Evolutionary conservation across 2,329 filamentous ascomycete genomes (phyloP), one percentile per base, ranked within the genome.

Genomic region (Monilinia fructigena): DNA sequence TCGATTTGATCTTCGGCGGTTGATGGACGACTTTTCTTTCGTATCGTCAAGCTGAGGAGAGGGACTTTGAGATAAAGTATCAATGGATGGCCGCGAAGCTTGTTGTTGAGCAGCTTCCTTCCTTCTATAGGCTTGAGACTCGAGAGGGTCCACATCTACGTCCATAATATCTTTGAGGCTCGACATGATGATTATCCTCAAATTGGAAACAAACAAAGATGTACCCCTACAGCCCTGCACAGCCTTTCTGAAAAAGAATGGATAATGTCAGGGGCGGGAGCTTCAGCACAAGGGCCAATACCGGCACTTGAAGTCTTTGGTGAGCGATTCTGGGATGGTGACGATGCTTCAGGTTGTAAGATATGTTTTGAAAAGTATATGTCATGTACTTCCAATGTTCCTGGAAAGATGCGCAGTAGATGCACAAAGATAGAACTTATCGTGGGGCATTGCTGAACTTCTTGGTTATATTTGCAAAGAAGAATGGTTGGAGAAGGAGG

Each of bases 131-230:
- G 74, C 73, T 69, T 76, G 74, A 65, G 74, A 76, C 56, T 75
- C 70, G 40, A 77, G 71, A 60, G 75, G 74, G 68, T 77, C 75
- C 53, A 76, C 74, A 68, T 77, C 75, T 45, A 76, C 74, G 69
- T 77, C 74, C 74, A 77, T 76, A 63, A 77, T 77, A 70, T 76
- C 74, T 70, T 74, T 74, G 70, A 77, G 70, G 69, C 72, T 76
- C 68, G 74, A 74, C 75, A 77, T 77, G 68, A 69, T 74, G 63
- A 66, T 66, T 68, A 67, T 69, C 62, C 69, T 70, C 65, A 68
- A 74, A 70, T 69, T 74, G 70, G 72, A 72, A 74, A 70, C 69
- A 31, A 72, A 62, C 60, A 55, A 63, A 66, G 55, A 68, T 63
- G 54, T 45, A 67, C 70, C 69, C 70, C 68, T 70, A 72, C 68